Conservation (phyloP, 1,284 basidiomycete species). For the Naganishia cerealis region DNA sequence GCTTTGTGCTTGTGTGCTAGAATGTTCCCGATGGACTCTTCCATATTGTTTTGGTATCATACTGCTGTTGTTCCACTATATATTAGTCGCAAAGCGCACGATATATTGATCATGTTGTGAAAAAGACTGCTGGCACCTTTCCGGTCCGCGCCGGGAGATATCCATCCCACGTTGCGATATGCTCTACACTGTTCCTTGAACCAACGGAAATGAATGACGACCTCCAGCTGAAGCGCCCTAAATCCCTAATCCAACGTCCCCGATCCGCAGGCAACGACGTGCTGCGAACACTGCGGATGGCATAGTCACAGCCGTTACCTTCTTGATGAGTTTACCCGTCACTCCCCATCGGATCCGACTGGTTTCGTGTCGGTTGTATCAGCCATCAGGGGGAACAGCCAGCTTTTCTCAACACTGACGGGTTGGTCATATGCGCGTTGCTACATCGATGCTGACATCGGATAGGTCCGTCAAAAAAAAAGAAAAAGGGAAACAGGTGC, state of each 20-base stretch:
- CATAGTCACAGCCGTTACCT: neutral
- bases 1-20: neutral
- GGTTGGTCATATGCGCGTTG: no score
- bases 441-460: no score
- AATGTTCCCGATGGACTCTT: constrained; percentile 3
- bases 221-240: no score
- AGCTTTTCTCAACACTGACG: no score
- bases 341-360: neutral
- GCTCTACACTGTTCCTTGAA: no score
- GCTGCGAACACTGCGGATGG: constrained; percentile 2
- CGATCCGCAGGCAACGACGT: neutral
- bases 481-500: no score
- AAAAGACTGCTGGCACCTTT: neutral
- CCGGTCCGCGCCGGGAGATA: no score
- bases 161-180: no score
- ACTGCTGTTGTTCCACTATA: neutral
- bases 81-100: neutral
- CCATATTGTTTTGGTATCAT: neutral
- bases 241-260: neutral
- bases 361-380: no score
- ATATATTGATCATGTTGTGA: constrained; percentile 3
- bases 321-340: neutral
- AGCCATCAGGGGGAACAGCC: no score
- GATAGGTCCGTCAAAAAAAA: no score
- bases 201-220: no score